Evolutionary conservation across 176 grass and related monocot species (phyloP).

Genomic region (Leersia perrieri): DNA sequence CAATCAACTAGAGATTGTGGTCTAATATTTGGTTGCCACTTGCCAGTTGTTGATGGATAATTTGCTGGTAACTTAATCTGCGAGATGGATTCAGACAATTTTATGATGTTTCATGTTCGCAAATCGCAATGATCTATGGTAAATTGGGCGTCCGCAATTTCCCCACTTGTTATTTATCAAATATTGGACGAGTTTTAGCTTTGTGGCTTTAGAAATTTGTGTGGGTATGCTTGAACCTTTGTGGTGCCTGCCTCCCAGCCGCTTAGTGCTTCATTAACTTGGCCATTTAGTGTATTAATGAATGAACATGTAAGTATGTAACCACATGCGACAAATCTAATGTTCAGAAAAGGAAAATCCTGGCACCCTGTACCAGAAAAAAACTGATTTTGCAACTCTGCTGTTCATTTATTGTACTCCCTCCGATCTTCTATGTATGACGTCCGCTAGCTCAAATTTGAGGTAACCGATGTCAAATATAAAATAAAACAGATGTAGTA

Average conservation of each 20-base stretch:
- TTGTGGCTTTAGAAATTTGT: no score
- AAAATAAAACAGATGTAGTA: background rate
- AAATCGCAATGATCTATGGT: background rate
- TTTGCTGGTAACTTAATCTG: no score
- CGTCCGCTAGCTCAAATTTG: no score
- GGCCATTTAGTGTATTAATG: no score
- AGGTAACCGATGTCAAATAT: no score
- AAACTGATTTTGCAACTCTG: background rate
- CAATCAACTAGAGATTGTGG: background rate
- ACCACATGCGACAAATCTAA: background rate
- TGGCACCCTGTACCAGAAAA: background rate
- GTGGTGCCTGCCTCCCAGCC: no score
- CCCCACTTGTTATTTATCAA: no score
- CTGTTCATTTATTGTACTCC: background rate
- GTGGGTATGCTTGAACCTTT: no score
- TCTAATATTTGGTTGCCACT: background rate
- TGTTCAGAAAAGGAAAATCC: background rate
- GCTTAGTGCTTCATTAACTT: no score
- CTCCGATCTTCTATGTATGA: no score
- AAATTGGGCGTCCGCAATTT: background rate
- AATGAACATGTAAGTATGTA: background rate
- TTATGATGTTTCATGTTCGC: background rate
- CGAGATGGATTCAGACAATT: no score
- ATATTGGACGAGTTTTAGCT: no score
- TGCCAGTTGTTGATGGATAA: background rate